Base-by-base conservation (phyloP, 169 alveolate species). In the Plasmodium vivax region DNA sequence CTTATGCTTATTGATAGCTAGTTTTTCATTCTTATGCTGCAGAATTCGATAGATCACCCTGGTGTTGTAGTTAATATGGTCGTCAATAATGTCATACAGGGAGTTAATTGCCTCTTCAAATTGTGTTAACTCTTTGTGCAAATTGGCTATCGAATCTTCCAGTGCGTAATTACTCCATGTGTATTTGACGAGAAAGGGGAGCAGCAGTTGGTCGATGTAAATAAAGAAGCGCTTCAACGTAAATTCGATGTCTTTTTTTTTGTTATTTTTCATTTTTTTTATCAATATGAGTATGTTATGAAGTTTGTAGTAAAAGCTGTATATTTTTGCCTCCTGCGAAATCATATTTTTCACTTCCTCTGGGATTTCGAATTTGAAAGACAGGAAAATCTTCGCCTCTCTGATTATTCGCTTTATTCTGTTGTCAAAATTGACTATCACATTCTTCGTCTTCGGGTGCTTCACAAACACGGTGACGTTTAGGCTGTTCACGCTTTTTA, bases 321-420 rank as follows among this genome's bases (percentile, higher is more conserved):
- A 92, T 71, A 92, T 92, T 71, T 73, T 81, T 2, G 85, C 2
- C 72, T 92, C 95, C 75, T 92, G 87, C 19, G 95, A 56, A 32
- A 92, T 92, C 84, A 92, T 81, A 82, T 74, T 92, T 73, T 82
- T 92, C 82, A 92, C 84, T 82, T 92, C 95, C 8, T 92, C 87
- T 9, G 95, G 95, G 34, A 92, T 47, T 43, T 92, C 92, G 83
- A 92, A 92, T 30, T 92, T 74, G 56, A 92, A 92, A 72, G 95
- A 92, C 75, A 92, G 32, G 73, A 92, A 92, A n/a, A 92, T 92
- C 27, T 92, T 92, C 1, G 92, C 95, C 83, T 92, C 95, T 82
- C 92, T 81, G n/a, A 92, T 92, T 75, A 92, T 71, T 92, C 58
- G 41, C 77, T 92, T 92, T 72, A 92, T 92, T 82, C 92, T 71